Evolutionary conservation across 2,329 filamentous ascomycete genomes (phyloP).

Genomic region (Diaporthe aspalathi): DNA sequence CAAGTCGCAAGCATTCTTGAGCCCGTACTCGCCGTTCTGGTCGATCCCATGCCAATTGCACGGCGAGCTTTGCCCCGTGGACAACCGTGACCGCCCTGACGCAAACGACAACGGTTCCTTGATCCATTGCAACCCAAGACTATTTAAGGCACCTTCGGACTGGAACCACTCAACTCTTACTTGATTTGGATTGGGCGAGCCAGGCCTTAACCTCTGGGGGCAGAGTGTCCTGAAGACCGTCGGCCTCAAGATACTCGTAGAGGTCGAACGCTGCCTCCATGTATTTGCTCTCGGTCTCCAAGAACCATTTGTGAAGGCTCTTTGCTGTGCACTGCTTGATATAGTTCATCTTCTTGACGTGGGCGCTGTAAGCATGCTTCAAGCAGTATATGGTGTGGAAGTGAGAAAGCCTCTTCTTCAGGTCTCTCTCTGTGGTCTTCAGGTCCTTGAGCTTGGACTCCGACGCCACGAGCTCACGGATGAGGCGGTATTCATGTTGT

Average conservation of each 20-base stretch:
- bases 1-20: too few species aligned
- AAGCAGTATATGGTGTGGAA: slow-evolving; percentile 13
- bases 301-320: neutral
- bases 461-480: slow-evolving; percentile 3
- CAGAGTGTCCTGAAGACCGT: slow-evolving; percentile 4
- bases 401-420: slow-evolving; percentile 5
- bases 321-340: slow-evolving; percentile 4
- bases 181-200: neutral
- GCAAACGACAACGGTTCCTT: too few species aligned
- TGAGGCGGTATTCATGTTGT: slow-evolving; percentile 14
- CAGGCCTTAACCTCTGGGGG: neutral
- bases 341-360: slow-evolving; percentile 3
- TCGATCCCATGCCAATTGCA: too few species aligned
- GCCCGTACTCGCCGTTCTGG: too few species aligned
- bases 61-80: too few species aligned
- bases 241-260: slow-evolving; percentile 14
- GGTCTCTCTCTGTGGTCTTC: neutral
- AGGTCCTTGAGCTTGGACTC: slow-evolving; percentile 12
- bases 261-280: slow-evolving; percentile 9
- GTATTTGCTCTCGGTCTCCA: neutral
- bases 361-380: slow-evolving; percentile 1
- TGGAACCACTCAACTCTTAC: neutral
- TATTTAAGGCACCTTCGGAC: neutral
- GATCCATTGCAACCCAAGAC: too few species aligned
- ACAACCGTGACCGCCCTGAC: too few species aligned